Conservation (phyloP, 345 rosid species). For the Bretschneidera sinensis region DNA sequence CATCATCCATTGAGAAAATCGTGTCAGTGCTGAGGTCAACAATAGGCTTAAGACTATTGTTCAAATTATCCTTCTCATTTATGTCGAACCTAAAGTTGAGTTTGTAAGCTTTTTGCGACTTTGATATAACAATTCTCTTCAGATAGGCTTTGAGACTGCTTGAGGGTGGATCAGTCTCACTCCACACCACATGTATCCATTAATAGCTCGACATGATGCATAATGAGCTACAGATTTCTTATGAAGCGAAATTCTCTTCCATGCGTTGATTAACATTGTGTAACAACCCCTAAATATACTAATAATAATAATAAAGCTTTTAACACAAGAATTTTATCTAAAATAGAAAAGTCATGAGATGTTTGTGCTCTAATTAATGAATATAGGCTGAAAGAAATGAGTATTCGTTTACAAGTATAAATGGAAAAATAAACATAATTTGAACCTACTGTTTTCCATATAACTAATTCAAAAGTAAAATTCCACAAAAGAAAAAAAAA, state of each 20-base stretch:
- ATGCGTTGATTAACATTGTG: slow-evolving; percentile 23
- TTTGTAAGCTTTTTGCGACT: slow-evolving; percentile 4
- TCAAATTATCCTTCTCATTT: slow-evolving; percentile 8
- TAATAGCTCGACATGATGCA: slow-evolving; percentile 14
- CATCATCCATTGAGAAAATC: slow-evolving; percentile 28
- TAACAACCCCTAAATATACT: slow-evolving; percentile 19
- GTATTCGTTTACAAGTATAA: too few species aligned
- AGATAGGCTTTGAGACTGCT: slow-evolving; percentile 15
- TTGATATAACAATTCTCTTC: slow-evolving; percentile 5
- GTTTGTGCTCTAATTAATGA: background rate
- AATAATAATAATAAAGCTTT: too few species aligned
- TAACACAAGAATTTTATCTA: too few species aligned
- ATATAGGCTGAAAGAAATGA: too few species aligned
- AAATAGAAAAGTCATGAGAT: too few species aligned
- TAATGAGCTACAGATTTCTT: slow-evolving; percentile 24
- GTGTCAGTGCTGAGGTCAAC: slow-evolving; percentile 23
- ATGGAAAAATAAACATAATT: too few species aligned
- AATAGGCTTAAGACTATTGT: slow-evolving; percentile 21
- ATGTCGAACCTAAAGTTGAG: slow-evolving; percentile 11
- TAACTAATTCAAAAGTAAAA: too few species aligned
- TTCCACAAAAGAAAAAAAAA: too few species aligned
- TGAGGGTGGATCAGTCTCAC: slow-evolving; percentile 13
- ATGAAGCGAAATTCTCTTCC: slow-evolving; percentile 19
- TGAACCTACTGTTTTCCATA: too few species aligned
- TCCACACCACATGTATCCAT: slow-evolving; percentile 20